Base-by-base conservation (phyloP, 805 yeast species). In the Candida palmyrensis region DNA sequence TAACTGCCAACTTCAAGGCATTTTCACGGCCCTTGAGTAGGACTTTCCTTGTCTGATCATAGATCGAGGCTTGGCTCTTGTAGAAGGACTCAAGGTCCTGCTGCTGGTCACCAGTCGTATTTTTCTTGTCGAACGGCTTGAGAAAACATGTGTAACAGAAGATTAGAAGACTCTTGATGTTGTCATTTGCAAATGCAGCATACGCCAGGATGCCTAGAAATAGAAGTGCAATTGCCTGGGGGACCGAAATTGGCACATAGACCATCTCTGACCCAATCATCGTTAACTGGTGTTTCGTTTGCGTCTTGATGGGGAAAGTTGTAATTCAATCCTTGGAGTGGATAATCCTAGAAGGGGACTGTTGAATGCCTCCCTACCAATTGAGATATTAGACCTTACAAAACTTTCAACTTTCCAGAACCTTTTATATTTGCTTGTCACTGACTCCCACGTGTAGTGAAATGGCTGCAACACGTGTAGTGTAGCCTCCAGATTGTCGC, bases 41-140 rank as follows among this genome's bases (percentile, higher is more conserved):
- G 23, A 70, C 59, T 29, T 70, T 64, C 49, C 95, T 74, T 3
- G 94, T 84, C 28, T 74, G 57, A 51, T 84, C 94, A 52, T 84
- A 84, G 28, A 85, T 70, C 35, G 72, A 74, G 7, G 94, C 94
- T 57, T 85, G 95, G 29, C 76, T 75, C 47, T 75, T 73, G 59
- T 84, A 84, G 52, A 84, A 84, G 17, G 70, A 60, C 53, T 85
- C 95, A 37, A 80, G 66, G 4, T 75, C 73, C 22, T 69, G 68
- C 47, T 77, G 82, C 49, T 79, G 86, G 33, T 69, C 63, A n/a
- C 34, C 34, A 24, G 34, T 6, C 9, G 12, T 25, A 13, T 24
- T 31, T 14, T 18, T 24, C 22, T 31, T 31, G 10, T 29, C 28
- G 25, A 31, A 31, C 11, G 34, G 34, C 22, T 31, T 31, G 22